Percentiles rank a stretch among this genome's conserved stretches.
These are phyloP conservation scores for Ophiosphaerella narmari DNA, from an alignment of 2,329 filamentous ascomycete species.

Conservation along the genomic window DNA sequence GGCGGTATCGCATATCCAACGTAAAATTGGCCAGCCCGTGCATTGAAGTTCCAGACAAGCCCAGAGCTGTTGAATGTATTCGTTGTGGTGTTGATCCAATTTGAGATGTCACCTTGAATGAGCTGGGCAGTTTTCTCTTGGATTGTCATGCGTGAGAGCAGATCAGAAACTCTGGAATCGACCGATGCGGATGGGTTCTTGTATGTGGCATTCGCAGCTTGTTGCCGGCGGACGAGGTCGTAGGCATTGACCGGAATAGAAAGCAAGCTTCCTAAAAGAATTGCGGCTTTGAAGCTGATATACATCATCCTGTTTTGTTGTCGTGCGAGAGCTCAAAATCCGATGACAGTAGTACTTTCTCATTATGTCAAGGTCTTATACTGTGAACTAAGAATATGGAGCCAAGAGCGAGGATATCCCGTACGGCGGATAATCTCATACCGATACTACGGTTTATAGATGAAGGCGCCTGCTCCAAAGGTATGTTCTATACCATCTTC, in stretches of 20 bases:
- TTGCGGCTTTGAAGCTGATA: constrained; percentile 12
- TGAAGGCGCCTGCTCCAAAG: constrained; percentile 14
- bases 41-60: constrained; percentile 67
- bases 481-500: constrained; percentile 6
- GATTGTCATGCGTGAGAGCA: constrained; percentile 73
- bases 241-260: constrained; percentile 21
- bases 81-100: constrained; percentile 72
- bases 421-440: constrained; percentile 17
- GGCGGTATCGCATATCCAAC: constrained; percentile 70
- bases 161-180: constrained; percentile 67
- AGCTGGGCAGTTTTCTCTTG: constrained; percentile 73
- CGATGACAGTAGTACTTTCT: not conserved
- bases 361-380: constrained; percentile 17
- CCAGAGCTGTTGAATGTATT: constrained; percentile 71
- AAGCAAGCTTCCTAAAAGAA: constrained; percentile 21
- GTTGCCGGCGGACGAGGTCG: constrained; percentile 33
- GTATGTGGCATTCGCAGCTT: constrained; percentile 53
- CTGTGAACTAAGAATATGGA: not conserved
- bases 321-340: not conserved
- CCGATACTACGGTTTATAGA: constrained; percentile 15
- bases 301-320: constrained; percentile 13
- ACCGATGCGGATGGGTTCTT: constrained; percentile 66
- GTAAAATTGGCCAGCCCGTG: constrained; percentile 71
- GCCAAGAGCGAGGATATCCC: not conserved
- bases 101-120: constrained; percentile 68